Evolutionary conservation across 345 rosid species (phyloP), one percentile per base, ranked within the genome.

Genomic region (Salix purpurea): DNA sequence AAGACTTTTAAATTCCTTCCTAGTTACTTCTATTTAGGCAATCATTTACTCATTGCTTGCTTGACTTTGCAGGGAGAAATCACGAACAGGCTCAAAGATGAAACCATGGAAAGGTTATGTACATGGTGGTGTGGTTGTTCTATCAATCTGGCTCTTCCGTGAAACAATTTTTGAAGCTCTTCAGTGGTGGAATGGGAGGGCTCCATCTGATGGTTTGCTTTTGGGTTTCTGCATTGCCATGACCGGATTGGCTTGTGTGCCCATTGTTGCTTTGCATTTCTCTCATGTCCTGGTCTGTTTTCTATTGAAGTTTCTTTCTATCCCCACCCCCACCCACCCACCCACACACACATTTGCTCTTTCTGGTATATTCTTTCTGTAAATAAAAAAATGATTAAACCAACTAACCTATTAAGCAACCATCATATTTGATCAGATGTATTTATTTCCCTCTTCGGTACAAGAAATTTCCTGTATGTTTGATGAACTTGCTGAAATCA

Each of bases 31-130:
- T 19, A 36, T 71, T 61, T 6, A 34, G 72, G 69, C 75, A 64
- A 70, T 26, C 48, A 21, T 71, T 52, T 26, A 37, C 24, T 58
- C 34, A 48, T 73, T 66, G 39, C 72, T 56, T 75, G 81, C 70
- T 86, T 80, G 70, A 84, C 73, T 67, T 73, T 86, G 79, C 88
- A 92, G 99, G 89, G 95, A 92, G 72, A 93, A 89, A 87, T 83
- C 95, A 11, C 88, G 91, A 82, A 80, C 92, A 77, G 91, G 87
- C 73, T 88, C 95, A 65, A 96, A 89, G 86, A 96, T 96, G 99
- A 96, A 91, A 88, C 85, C 91, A 79, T 96, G 98, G 97, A 98
- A 96, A 86, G 99, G 97, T 82, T 96, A 92, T 86, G 86, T 81
- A 28, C 99, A 96, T 84, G 95, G 94, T 40, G 65, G 78, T 67